A percentile compares a stretch with the other conserved stretches of the same genome.
These are phyloP conservation scores for Sinapis alba DNA, from an alignment of 441 rosid genomes.

Conservation along the genomic window DNA sequence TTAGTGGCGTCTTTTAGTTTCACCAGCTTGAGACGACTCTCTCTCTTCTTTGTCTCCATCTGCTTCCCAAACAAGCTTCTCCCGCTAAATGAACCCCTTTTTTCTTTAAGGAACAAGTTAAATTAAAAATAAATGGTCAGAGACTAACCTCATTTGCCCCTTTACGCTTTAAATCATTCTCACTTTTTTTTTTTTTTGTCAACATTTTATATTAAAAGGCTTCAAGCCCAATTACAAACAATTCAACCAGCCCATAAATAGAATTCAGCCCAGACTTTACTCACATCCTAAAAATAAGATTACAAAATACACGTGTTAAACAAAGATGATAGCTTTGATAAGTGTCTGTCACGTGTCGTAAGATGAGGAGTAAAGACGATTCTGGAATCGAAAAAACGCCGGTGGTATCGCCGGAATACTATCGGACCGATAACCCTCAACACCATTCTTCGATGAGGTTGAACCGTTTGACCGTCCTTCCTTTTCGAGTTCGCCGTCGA, in stretches of 20 bases:
- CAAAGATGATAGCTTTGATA: neutral
- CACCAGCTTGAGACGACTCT: slow-evolving; percentile 15
- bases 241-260: neutral
- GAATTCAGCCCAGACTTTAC: neutral
- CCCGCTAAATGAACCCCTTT: neutral
- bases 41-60: slow-evolving; percentile 25
- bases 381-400: neutral
- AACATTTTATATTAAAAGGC: neutral
- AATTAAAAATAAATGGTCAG: neutral
- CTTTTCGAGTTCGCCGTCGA: neutral
- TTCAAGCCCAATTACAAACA: neutral
- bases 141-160: neutral
- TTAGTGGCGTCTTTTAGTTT: slow-evolving; percentile 33
- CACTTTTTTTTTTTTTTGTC: neutral
- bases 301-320: neutral
- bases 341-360: neutral
- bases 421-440: neutral
- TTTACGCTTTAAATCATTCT: no score
- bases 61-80: neutral
- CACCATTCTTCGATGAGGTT: neutral
- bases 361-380: neutral
- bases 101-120: neutral
- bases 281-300: neutral
- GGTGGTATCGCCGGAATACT: neutral
- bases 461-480: neutral